Percentiles rank a stretch among this genome's conserved stretches.
Conservation (phyloP, 768 basidiomycete genomes). For the Xanthoconium stramineum region DNA sequence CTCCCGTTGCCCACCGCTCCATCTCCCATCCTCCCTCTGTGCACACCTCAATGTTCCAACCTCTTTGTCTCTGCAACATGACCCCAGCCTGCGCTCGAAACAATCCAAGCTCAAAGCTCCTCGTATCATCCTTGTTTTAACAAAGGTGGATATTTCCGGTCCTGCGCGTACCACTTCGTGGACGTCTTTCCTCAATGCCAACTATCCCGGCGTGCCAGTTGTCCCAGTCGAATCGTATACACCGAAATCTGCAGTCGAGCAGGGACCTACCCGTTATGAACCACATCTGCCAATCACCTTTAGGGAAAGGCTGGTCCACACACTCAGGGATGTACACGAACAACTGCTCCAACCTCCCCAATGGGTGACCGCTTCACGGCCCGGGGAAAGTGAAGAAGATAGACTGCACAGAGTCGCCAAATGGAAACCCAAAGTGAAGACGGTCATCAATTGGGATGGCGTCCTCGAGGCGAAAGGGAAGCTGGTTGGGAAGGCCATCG, state of each 20-base stretch:
- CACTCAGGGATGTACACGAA: slow-evolving; percentile 63
- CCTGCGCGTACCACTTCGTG: slow-evolving; percentile 60
- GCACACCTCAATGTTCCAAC: slow-evolving; percentile 46
- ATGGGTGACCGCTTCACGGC: slow-evolving; percentile 39
- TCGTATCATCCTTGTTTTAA: slow-evolving; percentile 67
- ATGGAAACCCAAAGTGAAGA: slow-evolving; percentile 68
- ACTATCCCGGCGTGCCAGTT: slow-evolving; percentile 54
- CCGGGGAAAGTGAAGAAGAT: slow-evolving; percentile 40
- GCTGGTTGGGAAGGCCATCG: slow-evolving; percentile 44
- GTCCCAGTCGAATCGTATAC: slow-evolving; percentile 77
- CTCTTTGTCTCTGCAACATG: not conserved
- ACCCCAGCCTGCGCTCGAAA: slow-evolving; percentile 17
- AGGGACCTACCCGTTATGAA: slow-evolving; percentile 50
- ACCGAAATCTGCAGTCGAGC: slow-evolving; percentile 40
- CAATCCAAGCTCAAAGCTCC: slow-evolving; percentile 29
- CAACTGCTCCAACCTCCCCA: slow-evolving; percentile 69
- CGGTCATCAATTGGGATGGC: slow-evolving; percentile 70
- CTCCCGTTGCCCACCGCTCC: slow-evolving; percentile 83
- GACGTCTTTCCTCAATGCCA: slow-evolving; percentile 54
- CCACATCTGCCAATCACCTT: slow-evolving; percentile 69
- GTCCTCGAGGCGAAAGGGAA: slow-evolving; percentile 45
- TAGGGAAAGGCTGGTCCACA: slow-evolving; percentile 58
- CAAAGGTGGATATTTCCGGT: slow-evolving; percentile 86
- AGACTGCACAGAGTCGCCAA: slow-evolving; percentile 45
- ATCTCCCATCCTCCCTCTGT: slow-evolving; percentile 78